Evolutionary conservation across 495 filamentous ascomycete genomes (phyloP).

Genomic region (Penicillium bovifimosum): DNA sequence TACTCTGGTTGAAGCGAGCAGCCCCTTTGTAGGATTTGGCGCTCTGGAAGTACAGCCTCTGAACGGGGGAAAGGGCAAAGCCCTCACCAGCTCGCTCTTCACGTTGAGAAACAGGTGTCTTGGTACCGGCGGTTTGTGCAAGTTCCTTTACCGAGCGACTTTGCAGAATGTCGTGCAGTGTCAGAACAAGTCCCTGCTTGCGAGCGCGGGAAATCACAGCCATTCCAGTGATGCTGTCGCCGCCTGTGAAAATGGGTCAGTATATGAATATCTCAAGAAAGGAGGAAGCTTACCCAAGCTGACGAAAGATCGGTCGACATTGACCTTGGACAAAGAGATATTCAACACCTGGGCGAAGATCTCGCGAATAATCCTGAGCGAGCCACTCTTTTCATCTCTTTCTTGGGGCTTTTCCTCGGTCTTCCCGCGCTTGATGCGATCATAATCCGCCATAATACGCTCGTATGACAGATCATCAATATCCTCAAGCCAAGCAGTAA

Average conservation of each 20-base stretch:
- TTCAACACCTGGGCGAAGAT: constrained; percentile 48
- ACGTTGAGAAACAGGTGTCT: constrained; percentile 12
- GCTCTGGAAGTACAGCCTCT: constrained; percentile 43
- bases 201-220: constrained; percentile 38
- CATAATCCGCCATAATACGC: constrained; percentile 37
- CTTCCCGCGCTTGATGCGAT: constrained; percentile 25
- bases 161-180: constrained; percentile 36
- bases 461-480: constrained; percentile 33
- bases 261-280: constrained; percentile 11
- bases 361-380: constrained; percentile 28
- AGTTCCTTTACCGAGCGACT: constrained; percentile 32
- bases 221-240: constrained; percentile 44
- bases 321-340: constrained; percentile 33
- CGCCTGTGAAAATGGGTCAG: constrained; percentile 30
- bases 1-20: constrained; percentile 64
- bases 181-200: constrained; percentile 32
- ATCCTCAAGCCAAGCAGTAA: constrained; percentile 40
- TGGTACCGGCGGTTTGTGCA: constrained; percentile 25
- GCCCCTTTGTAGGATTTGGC: constrained; percentile 41
- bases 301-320: constrained; percentile 38
- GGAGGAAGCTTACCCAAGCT: constrained; percentile 34
- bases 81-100: constrained; percentile 36
- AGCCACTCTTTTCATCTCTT: constrained; percentile 15
- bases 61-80: constrained; percentile 50
- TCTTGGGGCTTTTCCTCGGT: constrained; percentile 24